phyloP scores from a whole-genome alignment of 306 rosid species.

The Rosa multiflora region DNA sequence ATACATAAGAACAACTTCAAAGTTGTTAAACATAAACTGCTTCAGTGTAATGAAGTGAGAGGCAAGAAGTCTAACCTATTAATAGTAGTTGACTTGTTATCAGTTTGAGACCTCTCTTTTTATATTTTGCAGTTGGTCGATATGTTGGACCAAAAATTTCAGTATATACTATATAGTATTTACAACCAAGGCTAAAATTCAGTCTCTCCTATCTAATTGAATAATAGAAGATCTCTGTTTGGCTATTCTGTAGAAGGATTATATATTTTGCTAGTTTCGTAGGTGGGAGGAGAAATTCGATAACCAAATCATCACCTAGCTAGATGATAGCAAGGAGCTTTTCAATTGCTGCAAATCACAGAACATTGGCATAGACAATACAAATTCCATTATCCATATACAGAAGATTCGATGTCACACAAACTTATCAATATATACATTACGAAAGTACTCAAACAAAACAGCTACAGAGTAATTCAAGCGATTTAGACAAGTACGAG shows the following conservation, averaged over 20 bases:
- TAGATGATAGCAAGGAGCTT: background rate
- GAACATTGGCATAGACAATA: background rate
- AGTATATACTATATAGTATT: too few species aligned
- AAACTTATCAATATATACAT: slow-evolving; percentile 16
- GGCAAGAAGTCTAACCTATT: too few species aligned
- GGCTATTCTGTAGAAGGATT: background rate
- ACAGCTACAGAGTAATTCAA: background rate
- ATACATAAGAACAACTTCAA: too few species aligned
- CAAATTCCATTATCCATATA: background rate
- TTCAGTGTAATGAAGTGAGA: too few species aligned
- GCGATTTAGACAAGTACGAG: slow-evolving; percentile 39
- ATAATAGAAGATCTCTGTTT: background rate
- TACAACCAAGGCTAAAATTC: background rate
- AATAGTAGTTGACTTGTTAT: too few species aligned
- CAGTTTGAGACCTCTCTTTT: too few species aligned
- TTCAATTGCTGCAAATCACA: background rate
- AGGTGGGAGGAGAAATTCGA: background rate
- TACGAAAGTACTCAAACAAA: background rate
- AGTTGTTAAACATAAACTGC: too few species aligned
- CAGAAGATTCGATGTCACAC: background rate
- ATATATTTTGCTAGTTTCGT: background rate
- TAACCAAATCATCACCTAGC: background rate
- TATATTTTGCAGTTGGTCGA: too few species aligned
- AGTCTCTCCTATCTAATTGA: background rate
- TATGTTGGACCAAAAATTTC: too few species aligned